Conservation (phyloP, 495 filamentous ascomycete species). For the Hypomontagnella monticulosa region DNA sequence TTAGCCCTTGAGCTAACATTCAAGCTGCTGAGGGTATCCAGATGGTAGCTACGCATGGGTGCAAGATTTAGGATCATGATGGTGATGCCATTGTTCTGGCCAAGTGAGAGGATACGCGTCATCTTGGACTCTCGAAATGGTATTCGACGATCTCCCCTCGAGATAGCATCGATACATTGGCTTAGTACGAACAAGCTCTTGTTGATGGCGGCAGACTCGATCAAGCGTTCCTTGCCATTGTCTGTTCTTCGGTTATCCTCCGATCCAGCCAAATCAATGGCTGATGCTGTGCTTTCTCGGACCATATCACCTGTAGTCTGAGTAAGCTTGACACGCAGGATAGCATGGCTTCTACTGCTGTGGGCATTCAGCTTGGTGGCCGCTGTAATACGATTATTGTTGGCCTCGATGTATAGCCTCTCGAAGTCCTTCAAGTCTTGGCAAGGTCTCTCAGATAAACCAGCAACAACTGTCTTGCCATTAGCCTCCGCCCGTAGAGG, state of each 20-base stretch:
- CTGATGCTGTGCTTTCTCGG: conserved; percentile 83
- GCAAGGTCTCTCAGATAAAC: conserved; percentile 86
- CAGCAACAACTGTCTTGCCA: conserved; percentile 92
- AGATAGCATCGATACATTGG: conserved; percentile 96
- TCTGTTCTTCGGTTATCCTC: conserved; percentile 96
- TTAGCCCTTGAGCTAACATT: conserved; percentile 97
- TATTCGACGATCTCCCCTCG: conserved; percentile 73
- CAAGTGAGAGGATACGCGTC: conserved; percentile 91
- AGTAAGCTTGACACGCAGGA: conserved; percentile 87
- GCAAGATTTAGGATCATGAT: conserved; percentile 98
- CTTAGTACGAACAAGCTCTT: conserved; percentile 95
- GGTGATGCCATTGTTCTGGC: conserved; percentile 94
- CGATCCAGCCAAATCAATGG: conserved; percentile 95
- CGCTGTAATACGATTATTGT: conserved; percentile 89
- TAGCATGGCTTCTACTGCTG: conserved; percentile 91
- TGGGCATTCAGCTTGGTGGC: conserved; percentile 96
- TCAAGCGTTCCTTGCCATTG: conserved; percentile 90
- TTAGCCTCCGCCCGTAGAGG: conserved; percentile 84
- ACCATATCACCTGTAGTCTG: conserved; percentile 76
- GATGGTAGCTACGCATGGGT: conserved; percentile 83
- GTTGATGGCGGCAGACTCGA: conserved; percentile 98
- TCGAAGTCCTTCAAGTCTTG: conserved; percentile 93
- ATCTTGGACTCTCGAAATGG: conserved; percentile 97
- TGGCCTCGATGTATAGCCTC: conserved; percentile 89
- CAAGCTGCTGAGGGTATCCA: conserved; percentile 92